Evolutionary conservation across 139 green algal genomes (phyloP).

Genomic region (Trebouxia sp.): DNA sequence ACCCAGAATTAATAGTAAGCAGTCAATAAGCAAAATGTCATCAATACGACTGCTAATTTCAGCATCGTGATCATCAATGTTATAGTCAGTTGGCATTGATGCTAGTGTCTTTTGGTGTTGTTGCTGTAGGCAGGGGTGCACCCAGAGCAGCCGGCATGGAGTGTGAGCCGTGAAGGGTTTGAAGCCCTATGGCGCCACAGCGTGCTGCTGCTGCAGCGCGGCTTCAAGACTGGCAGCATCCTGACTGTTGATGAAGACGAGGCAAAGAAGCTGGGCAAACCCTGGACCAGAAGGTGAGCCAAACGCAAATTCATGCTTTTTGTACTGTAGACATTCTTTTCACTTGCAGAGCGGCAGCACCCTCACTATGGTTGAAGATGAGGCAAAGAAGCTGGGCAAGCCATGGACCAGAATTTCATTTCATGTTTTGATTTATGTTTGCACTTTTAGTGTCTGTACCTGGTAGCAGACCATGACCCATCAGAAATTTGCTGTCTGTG

Average conservation of each 20-base stretch:
- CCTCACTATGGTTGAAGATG: slow-evolving; percentile 83
- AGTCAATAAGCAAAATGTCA: not conserved
- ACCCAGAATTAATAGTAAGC: too few relatives aligned
- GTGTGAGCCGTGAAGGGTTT: slow-evolving; percentile 55
- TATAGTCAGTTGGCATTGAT: too few relatives aligned
- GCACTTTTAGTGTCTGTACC: too few relatives aligned
- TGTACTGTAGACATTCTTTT: too few relatives aligned
- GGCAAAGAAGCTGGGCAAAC: slow-evolving; percentile 57
- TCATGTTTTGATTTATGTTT: too few relatives aligned
- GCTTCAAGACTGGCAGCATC: slow-evolving; percentile 78
- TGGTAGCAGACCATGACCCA: too few relatives aligned
- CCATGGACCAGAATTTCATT: slow-evolving; percentile 79
- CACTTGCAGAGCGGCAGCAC: slow-evolving; percentile 78
- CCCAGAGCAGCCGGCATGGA: slow-evolving; percentile 71
- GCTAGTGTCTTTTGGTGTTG: slow-evolving; percentile 37
- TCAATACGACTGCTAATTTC: not conserved
- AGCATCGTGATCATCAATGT: too few relatives aligned
- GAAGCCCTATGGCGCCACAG: slow-evolving; percentile 66
- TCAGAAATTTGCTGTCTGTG: too few relatives aligned
- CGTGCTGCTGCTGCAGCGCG: slow-evolving; percentile 71
- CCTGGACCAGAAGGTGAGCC: slow-evolving; percentile 67
- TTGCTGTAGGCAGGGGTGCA: slow-evolving; percentile 70
- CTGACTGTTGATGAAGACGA: slow-evolving; percentile 87
- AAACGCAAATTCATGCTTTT: too few relatives aligned
- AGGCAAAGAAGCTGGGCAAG: slow-evolving; percentile 61